Base-by-base conservation (phyloP, 2,329 filamentous ascomycete genomes). In the Pseudogymnoascus sp. region DNA sequence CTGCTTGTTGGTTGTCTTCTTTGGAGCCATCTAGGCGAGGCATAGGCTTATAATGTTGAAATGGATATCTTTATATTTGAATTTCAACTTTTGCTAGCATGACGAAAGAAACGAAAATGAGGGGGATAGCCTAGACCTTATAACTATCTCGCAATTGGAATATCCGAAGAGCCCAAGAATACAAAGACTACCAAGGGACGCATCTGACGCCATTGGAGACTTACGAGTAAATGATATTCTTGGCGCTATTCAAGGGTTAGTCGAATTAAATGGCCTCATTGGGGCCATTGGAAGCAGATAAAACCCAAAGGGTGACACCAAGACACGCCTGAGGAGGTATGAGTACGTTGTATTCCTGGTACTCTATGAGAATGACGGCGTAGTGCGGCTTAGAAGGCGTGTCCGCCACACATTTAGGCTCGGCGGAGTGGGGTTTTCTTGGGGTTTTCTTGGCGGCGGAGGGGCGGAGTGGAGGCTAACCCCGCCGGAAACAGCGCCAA, bases 11-110 rank as follows among this genome's bases (percentile, higher is more conserved):
- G 36, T 29, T 27, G 25, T 59, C 55, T 59, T 59, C 55, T 59
- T 59, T 36, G 55, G 55, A 36, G 55, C 55, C 55, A 59, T 59
- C 55, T 21, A 59, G 55, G 55, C 55, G 36, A 39, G 33, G 31
- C 36, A 59, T 36, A 59, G 55, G 55, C 36, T 59, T 59, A 59
- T 15, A 59, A 36, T 59, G 36, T 59, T 59, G 55, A 59, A 59
- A 27, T 59, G 55, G 12, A 15, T 18, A 33, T 33, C 13, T n/a
- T 59, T 15, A 15, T 13, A 37, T 36, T 59, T n/a, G 12, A 8
- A 35, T 59, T 36, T 39, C 33, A 59, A 59, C 33, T 39, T 59
- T 39, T 25, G 55, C 31, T 36, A 59, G 7, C 36, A 59, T 59
- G 55, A 59, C 55, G 25, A 37, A 58, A 39, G 15, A 59, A 59